These are phyloP conservation scores for Ascocoryne sarcoides DNA, from an alignment of 2,329 filamentous ascomycete species.

Conservation along the genomic window DNA sequence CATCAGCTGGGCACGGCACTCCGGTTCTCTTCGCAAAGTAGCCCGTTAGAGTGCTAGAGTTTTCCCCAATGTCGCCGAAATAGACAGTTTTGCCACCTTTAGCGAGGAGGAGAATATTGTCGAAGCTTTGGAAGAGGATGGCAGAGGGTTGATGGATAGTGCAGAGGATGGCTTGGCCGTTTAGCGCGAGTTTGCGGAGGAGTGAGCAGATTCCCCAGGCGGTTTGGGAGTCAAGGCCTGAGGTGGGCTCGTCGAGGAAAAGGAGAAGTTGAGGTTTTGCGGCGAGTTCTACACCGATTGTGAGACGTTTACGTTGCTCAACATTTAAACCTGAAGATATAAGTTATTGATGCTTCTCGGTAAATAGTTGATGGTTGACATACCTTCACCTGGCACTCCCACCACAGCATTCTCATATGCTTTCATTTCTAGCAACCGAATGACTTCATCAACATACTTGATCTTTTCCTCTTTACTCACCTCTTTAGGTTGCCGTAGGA, in stretches of 20 bases:
- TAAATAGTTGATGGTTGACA: neutral
- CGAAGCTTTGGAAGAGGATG: constrained; percentile 43
- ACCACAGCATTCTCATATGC: constrained; percentile 56
- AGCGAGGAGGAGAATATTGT: constrained; percentile 53
- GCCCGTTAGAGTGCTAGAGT: neutral
- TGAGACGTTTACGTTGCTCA: constrained; percentile 50
- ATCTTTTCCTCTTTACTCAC: constrained; percentile 67
- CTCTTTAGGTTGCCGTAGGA: constrained; percentile 72
- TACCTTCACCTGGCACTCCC: constrained; percentile 43
- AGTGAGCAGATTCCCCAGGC: constrained; percentile 53
- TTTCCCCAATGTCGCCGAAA: constrained; percentile 53
- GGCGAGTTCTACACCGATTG: constrained; percentile 47
- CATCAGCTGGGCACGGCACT: constrained; percentile 32
- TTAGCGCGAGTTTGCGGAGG: constrained; percentile 47
- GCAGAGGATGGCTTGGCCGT: constrained; percentile 41
- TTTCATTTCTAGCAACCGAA: constrained; percentile 49
- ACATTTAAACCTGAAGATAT: constrained; percentile 43
- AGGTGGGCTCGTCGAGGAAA: constrained; percentile 50
- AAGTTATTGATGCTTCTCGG: neutral
- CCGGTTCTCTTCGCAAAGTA: neutral
- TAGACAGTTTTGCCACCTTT: constrained; percentile 56
- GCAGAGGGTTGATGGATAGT: constrained; percentile 45
- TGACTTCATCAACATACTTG: constrained; percentile 38
- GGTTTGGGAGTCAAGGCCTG: constrained; percentile 50
- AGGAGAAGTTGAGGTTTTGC: constrained; percentile 45